Conservation (phyloP, 352 stramenopile genomes). For the Globisporangium canariense region DNA sequence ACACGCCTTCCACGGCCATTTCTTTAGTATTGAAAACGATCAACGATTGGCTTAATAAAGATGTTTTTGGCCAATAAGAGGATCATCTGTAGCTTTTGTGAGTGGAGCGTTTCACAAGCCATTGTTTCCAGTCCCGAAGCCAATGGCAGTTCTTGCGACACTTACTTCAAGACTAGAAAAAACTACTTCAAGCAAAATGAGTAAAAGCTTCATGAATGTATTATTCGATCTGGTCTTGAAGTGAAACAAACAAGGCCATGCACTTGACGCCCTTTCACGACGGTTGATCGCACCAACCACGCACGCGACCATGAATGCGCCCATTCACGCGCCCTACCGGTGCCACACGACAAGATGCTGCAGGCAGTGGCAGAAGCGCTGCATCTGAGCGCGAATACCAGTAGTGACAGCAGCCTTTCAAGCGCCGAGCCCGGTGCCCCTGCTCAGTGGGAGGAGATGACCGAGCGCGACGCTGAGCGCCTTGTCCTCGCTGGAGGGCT, state of each 20-base stretch:
- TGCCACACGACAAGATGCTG: constrained; percentile 1
- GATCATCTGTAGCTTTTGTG: neutral
- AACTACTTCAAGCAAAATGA: neutral
- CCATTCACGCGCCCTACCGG: neutral
- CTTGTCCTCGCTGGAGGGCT: constrained; percentile 7
- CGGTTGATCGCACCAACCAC: constrained; percentile 2
- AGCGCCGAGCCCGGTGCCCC: neutral
- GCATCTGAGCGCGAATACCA: neutral
- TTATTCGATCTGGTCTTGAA: neutral
- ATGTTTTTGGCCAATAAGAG: too few relatives aligned
- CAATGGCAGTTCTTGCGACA: neutral
- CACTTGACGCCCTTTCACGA: neutral
- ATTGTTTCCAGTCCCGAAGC: too few relatives aligned
- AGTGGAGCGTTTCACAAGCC: neutral
- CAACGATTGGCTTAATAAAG: too few relatives aligned
- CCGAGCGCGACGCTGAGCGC: constrained; percentile 8
- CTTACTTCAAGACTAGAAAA: neutral
- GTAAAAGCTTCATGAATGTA: neutral
- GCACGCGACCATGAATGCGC: neutral
- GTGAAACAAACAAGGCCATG: neutral
- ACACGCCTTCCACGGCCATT: too few relatives aligned
- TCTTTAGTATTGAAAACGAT: too few relatives aligned
- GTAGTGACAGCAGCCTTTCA: neutral
- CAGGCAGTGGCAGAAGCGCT: constrained; percentile 6
- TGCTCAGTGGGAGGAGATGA: constrained; percentile 5